Evolutionary conservation across 106 monocot species (phyloP), one percentile per base, ranked within the genome.

Genomic region (Acorus calamus): DNA sequence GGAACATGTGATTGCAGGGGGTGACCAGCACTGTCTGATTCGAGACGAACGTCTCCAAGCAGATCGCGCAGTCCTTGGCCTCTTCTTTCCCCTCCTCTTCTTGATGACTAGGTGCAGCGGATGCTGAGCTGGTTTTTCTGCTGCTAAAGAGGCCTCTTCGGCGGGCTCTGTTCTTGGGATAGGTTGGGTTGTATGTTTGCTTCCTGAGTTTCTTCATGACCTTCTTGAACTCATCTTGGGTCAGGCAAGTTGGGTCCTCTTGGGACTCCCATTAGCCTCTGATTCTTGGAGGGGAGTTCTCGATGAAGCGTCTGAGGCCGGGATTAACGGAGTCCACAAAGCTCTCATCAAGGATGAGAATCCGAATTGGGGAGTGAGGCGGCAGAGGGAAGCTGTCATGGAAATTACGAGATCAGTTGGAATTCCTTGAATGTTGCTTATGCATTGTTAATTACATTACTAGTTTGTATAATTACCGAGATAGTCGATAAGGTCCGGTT

Each of bases 1-100:
- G 89, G 62, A 89, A 89, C 73, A 77, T 75, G 69, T 89, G 89
- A 56, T 78, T 81, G 74, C 88, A 88, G 10, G 88, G 88, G 9
- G 88, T 84, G 52, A 82, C 67, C 66, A 80, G 46, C 12, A 89
- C 82, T 14, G 63, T 74, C 14, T 89, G 77, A 5, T 67, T 62
- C 4, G 71, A 42, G 44, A 64, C 64, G 49, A 89, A 85, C 4
- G 69, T 4, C 54, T 89, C 85, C 67, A 89, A 55, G 66, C 89
- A 89, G 46, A 89, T 70, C 3, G 72, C 47, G 55, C 89, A 89
- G 0, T 59, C 59, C 43, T 70, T 80, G 10, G 14, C 60, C n/a
- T 61, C 76, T 7, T 73, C 71, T 12, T 42, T 66, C 60, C 44
- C 63, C 3, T 66, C 66, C 7, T 52, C 65, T 8, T 55, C 64